Conservation (phyloP, 148 eudicot species). For the Rhododendron griersonianum region DNA sequence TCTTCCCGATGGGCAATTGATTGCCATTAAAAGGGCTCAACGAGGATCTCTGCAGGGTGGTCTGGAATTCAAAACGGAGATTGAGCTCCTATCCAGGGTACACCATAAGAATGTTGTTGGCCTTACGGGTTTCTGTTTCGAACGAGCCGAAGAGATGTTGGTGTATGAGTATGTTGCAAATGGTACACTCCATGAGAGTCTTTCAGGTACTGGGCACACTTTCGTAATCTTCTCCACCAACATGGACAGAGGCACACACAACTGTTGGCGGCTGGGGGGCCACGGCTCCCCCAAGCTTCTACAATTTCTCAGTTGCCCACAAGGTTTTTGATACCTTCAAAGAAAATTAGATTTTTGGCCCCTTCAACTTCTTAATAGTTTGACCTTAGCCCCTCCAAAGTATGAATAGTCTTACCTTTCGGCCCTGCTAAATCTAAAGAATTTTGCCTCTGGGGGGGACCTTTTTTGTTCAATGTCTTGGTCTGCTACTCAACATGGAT, state of each 20-base stretch:
- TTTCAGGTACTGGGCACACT: constrained; percentile 29
- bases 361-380: neutral
- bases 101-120: constrained; percentile 64
- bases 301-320: neutral
- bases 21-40: constrained; percentile 57
- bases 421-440: no score
- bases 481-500: neutral
- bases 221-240: neutral
- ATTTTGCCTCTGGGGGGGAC: no score
- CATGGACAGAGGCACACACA: neutral
- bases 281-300: neutral
- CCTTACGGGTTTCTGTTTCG: constrained; percentile 56
- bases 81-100: constrained; percentile 61
- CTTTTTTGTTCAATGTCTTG: neutral
- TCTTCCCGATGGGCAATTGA: constrained; percentile 34
- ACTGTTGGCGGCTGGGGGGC: neutral
- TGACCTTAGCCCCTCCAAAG: neutral
- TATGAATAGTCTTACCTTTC: no score
- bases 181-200: constrained; percentile 52
- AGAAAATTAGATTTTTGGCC: neutral
- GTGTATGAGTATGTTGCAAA: constrained; percentile 57
- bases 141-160: constrained; percentile 50
- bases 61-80: constrained; percentile 54
- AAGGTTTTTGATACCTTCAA: neutral
- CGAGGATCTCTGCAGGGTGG: constrained; percentile 60